These are phyloP conservation scores for Ziziphus jujuba DNA, from an alignment of 306 rosid species.

Conservation along the genomic window DNA sequence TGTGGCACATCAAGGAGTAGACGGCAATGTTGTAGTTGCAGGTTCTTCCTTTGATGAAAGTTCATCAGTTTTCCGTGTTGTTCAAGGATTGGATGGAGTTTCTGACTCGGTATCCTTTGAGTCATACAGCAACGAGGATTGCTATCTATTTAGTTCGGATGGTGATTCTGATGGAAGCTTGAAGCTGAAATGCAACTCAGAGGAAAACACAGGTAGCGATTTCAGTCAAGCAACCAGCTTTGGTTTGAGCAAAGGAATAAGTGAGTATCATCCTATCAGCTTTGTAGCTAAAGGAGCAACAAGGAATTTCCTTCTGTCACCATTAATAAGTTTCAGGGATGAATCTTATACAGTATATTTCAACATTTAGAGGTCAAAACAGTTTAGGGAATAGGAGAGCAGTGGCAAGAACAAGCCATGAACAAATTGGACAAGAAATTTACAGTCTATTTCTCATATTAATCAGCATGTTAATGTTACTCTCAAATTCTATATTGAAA, in stretches of 20 bases:
- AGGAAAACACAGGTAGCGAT: constrained; percentile 10
- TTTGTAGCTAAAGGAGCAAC: constrained; percentile 65
- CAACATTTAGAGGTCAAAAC: constrained; percentile 33
- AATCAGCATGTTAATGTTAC: no score
- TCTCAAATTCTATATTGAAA: no score
- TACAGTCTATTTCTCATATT: no score
- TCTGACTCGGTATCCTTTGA: constrained; percentile 55
- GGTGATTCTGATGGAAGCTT: constrained; percentile 25
- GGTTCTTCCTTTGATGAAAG: constrained; percentile 30
- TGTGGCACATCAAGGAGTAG: constrained; percentile 51
- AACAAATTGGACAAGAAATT: neutral
- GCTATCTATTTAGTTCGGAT: constrained; percentile 49
- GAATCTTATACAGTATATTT: constrained; percentile 76
- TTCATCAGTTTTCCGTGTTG: constrained; percentile 43
- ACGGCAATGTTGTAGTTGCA: constrained; percentile 38
- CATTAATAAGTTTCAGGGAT: constrained; percentile 61
- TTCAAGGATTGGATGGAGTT: constrained; percentile 65
- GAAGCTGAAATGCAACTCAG: constrained; percentile 54
- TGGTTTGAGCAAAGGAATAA: constrained; percentile 39
- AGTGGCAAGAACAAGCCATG: neutral
- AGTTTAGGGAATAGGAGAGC: neutral
- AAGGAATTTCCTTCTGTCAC: constrained; percentile 66
- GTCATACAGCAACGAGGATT: constrained; percentile 50
- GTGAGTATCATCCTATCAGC: constrained; percentile 68
- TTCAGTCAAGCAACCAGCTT: constrained; percentile 67